Evolutionary conservation across 768 basidiomycete species (phyloP).

Genomic region (Suillus weaverae): DNA sequence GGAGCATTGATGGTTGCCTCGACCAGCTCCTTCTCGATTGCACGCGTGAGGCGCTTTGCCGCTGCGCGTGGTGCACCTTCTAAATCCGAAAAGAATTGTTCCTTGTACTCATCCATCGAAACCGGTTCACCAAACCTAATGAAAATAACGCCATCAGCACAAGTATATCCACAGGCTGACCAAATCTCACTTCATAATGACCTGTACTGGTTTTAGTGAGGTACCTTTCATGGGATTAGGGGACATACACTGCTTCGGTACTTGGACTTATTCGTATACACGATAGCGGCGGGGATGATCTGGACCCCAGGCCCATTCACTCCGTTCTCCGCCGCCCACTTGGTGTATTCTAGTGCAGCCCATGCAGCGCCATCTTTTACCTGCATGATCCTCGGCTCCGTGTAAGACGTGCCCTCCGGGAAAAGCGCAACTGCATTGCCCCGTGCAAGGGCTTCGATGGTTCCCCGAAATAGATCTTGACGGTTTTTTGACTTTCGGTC

Average conservation of each 20-base stretch:
- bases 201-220: constrained; percentile 40
- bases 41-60: constrained; percentile 82
- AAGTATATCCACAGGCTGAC: constrained; percentile 4
- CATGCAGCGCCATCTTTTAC: constrained; percentile 93
- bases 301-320: constrained; percentile 46
- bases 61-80: constrained; percentile 74
- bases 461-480: constrained; percentile 82
- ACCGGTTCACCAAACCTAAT: constrained; percentile 86
- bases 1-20: constrained; percentile 87
- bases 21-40: constrained; percentile 68
- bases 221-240: constrained; percentile 22
- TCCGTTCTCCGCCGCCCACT: constrained; percentile 66
- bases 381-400: constrained; percentile 90
- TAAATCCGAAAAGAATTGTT: constrained; percentile 69
- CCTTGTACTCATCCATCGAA: constrained; percentile 66
- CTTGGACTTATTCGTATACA: constrained; percentile 95
- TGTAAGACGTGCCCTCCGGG: constrained; percentile 92
- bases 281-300: constrained; percentile 84
- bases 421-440: constrained; percentile 90
- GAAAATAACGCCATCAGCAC: constrained; percentile 12
- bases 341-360: constrained; percentile 91
- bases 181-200: constrained; percentile 65
- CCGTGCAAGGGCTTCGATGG: constrained; percentile 79
- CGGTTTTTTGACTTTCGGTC: constrained; percentile 94
- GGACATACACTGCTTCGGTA: constrained; percentile 84